Evolutionary conservation across 2,329 filamentous ascomycete genomes (phyloP).

Genomic region (Alternaria burnsii): DNA sequence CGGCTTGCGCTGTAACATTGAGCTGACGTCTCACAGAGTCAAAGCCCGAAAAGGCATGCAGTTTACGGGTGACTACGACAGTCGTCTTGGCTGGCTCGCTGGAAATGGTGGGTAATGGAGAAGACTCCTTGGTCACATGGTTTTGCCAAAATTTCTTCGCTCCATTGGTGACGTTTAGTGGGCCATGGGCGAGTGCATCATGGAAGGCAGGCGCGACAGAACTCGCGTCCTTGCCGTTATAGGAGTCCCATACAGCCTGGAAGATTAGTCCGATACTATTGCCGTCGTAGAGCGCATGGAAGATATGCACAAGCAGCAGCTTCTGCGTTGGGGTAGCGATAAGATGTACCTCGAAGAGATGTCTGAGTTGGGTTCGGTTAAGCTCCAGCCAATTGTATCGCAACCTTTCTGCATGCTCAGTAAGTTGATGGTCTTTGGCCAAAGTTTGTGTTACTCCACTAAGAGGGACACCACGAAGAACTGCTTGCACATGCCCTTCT

Average conservation of each 20-base stretch:
- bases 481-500: conserved; percentile 80
- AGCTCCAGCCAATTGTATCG: conserved; percentile 62
- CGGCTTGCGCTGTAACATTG: conserved; percentile 78
- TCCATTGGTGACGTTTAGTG: conserved; percentile 61
- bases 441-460: conserved; percentile 27
- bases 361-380: conserved; percentile 60
- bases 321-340: conserved; percentile 43
- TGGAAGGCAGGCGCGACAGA: conserved; percentile 66
- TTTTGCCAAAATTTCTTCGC: conserved; percentile 73
- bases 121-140: conserved; percentile 57
- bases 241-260: conserved; percentile 63
- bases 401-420: conserved; percentile 41
- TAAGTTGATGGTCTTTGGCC: conserved; percentile 30
- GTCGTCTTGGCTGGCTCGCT: conserved; percentile 25
- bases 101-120: conserved; percentile 39
- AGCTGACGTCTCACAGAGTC: conserved; percentile 63
- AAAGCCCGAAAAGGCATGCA: conserved; percentile 58
- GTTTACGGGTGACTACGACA: conserved; percentile 40
- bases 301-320: conserved; percentile 72
- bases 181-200: conserved; percentile 73
- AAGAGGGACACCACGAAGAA: conserved; percentile 57
- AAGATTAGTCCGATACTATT: conserved; percentile 77
- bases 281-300: conserved; percentile 89
- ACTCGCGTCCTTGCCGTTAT: conserved; percentile 47
- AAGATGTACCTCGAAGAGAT: conserved; percentile 63